Evolutionary conservation across 352 stramenopile species (phyloP).

Genomic region (Phytophthora pisi): DNA sequence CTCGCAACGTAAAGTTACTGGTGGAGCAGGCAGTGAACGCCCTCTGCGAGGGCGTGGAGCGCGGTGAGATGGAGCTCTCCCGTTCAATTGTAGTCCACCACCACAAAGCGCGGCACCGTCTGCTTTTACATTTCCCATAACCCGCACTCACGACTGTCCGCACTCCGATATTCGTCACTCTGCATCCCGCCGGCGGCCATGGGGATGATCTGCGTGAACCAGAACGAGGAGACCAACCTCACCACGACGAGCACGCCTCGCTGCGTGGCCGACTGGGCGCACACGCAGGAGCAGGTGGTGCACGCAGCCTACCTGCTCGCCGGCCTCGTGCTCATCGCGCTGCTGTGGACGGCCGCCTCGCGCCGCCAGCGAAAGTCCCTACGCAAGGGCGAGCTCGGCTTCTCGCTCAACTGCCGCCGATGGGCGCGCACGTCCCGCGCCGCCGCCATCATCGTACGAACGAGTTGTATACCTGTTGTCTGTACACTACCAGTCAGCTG

Average conservation of each 20-base stretch:
- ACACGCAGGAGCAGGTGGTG: slow-evolving; percentile 77
- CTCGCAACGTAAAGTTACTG: neutral
- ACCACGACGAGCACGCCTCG: slow-evolving; percentile 39
- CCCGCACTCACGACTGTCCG: slow-evolving; percentile 11
- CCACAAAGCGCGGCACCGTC: slow-evolving; percentile 17
- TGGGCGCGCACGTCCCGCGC: slow-evolving; percentile 80
- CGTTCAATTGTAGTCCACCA: slow-evolving; percentile 2
- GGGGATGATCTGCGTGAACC: slow-evolving; percentile 76
- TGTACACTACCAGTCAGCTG: slow-evolving; percentile 2
- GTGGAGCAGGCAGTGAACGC: neutral
- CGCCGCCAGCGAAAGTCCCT: slow-evolving; percentile 60
- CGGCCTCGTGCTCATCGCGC: slow-evolving; percentile 52
- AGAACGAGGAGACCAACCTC: slow-evolving; percentile 43
- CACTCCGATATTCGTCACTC: slow-evolving; percentile 18
- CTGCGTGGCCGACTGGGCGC: slow-evolving; percentile 75
- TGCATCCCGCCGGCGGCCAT: slow-evolving; percentile 29
- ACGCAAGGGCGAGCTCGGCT: slow-evolving; percentile 69
- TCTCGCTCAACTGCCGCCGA: slow-evolving; percentile 74
- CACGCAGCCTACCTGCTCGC: slow-evolving; percentile 55
- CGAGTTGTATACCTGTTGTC: neutral
- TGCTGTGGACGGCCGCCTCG: slow-evolving; percentile 62
- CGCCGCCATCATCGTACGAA: slow-evolving; percentile 70
- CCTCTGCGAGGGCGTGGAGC: too few relatives aligned
- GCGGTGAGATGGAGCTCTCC: neutral
- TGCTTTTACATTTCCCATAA: slow-evolving; percentile 28